Base-by-base conservation (phyloP, 148 eudicot genomes). In the Camellia japonica region DNA sequence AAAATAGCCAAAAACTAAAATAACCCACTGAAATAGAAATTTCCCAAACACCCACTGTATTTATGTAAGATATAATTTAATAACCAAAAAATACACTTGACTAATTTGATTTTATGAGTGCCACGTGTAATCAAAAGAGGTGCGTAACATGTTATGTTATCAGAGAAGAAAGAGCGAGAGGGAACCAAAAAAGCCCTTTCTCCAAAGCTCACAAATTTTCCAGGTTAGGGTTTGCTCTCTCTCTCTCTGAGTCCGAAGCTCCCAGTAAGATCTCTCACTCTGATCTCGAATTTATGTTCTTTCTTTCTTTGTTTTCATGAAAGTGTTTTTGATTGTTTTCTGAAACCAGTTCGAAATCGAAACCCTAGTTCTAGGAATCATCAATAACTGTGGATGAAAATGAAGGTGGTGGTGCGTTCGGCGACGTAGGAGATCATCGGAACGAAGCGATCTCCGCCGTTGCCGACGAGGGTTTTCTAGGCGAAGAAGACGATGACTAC, bases 361-460 rank as follows among this genome's bases (percentile, higher is more conserved):
- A n/a, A 12, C 41, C 58, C 69, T 63, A 63, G 55, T 43, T 15
- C 13, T 46, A 74, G 71, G 61, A 30, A 30, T 19, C 61, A 30
- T 23, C 60, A 5, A 56, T 44, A 79, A 80, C n/a, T 44, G 87
- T 89, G 92, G 92, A 87, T 77, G 90, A 89, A 74, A 83, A 83
- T 78, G 92, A 86, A 63, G 89, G 88, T 49, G 52, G 52, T 49
- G 52, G 52, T 16, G 85, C 54, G 9, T 82, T 56, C 38, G 73
- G 80, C 56, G 75, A 78, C 20, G 84, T 85, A 2, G 91, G 86
- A 66, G 90, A 87, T 66, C 89, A 88, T 55, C 83, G 91, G 18
- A 88, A 90, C 68, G 97, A 92, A 75, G 94, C 97, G 59, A 94
- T 94, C 51, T 90, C 97, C 3, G 95, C 98, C 6, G 93, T 91